phyloP scores from a whole-genome alignment of 352 stramenopile species.

The Thalassiosira mediterranea region DNA sequence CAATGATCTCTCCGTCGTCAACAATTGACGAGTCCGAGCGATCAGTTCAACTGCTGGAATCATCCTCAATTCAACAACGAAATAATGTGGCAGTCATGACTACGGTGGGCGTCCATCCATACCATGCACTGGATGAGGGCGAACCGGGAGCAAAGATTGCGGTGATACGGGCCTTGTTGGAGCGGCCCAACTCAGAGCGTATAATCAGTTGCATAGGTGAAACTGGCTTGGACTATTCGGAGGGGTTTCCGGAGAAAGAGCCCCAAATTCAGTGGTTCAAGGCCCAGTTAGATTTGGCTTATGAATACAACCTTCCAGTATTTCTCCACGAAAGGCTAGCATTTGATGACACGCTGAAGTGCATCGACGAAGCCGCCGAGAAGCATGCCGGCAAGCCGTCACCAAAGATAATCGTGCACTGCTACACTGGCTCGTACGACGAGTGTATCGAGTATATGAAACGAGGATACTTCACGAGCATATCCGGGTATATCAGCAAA shows the following conservation, averaged over 20 bases:
- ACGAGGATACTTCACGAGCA: conserved; percentile 71
- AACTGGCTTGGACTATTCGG: conserved; percentile 78
- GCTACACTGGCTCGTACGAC: conserved; percentile 80
- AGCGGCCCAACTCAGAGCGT: conserved; percentile 13
- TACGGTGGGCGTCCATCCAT: conserved; percentile 81
- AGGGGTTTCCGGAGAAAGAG: conserved; percentile 73
- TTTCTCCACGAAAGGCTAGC: conserved; percentile 83
- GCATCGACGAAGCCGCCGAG: conserved; percentile 58
- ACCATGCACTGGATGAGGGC: conserved; percentile 63
- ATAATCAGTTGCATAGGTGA: conserved; percentile 75
- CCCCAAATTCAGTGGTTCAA: conserved; percentile 73
- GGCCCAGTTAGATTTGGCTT: conserved; percentile 71
- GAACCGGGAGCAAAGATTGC: conserved; percentile 8
- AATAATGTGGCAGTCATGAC: conserved; percentile 64
- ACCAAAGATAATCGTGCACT: conserved; percentile 79
- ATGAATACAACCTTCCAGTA: conserved; percentile 68
- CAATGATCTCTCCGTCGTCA: conserved; percentile 73
- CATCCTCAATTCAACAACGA: conserved; percentile 20
- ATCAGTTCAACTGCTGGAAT: conserved; percentile 39
- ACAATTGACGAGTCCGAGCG: conserved; percentile 68
- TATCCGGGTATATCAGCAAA: conserved; percentile 79
- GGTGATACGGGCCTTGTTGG: conserved; percentile 26
- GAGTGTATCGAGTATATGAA: conserved; percentile 76
- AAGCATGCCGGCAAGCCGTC: conserved; percentile 27
- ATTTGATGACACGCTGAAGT: conserved; percentile 70